Conservation (phyloP, 2,329 filamentous ascomycete species). For the Colletotrichum higginsianum region DNA sequence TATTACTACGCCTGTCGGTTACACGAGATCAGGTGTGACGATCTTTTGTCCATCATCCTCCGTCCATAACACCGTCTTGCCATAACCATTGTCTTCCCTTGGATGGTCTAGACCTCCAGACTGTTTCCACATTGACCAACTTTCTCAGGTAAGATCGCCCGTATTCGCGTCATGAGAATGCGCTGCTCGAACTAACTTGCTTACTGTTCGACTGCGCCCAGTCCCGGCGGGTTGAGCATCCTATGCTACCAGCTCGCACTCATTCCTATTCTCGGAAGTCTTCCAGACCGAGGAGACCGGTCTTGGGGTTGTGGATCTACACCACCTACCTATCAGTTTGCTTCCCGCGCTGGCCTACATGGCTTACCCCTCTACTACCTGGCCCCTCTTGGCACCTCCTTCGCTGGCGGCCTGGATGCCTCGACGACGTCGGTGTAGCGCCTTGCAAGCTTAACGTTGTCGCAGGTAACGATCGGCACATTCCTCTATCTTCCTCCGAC, state of each 20-base stretch:
- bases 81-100: constrained; percentile 12
- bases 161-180: constrained; percentile 27
- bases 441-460: constrained; percentile 13
- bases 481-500: constrained; percentile 16
- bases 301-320: constrained; percentile 24
- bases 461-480: constrained; percentile 25
- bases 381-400: constrained; percentile 14
- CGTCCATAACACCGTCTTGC: constrained; percentile 9
- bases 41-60: constrained; percentile 17
- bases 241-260: not conserved
- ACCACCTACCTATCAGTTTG: not conserved
- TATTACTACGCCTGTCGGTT: not conserved
- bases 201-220: constrained; percentile 9
- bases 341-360: constrained; percentile 16
- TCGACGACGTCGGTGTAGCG: constrained; percentile 13
- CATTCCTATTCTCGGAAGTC: constrained; percentile 11
- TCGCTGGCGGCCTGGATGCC: constrained; percentile 10
- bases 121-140: constrained; percentile 37
- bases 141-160: constrained; percentile 28
- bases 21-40: constrained; percentile 8
- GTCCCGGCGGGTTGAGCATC: constrained; percentile 7
- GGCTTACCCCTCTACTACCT: constrained; percentile 12
- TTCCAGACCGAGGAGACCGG: constrained; percentile 26
- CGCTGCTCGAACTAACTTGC: constrained; percentile 1
- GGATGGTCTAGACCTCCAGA: constrained; percentile 24